Base-by-base conservation (phyloP, 768 basidiomycete genomes). In the Suillus paluster region DNA sequence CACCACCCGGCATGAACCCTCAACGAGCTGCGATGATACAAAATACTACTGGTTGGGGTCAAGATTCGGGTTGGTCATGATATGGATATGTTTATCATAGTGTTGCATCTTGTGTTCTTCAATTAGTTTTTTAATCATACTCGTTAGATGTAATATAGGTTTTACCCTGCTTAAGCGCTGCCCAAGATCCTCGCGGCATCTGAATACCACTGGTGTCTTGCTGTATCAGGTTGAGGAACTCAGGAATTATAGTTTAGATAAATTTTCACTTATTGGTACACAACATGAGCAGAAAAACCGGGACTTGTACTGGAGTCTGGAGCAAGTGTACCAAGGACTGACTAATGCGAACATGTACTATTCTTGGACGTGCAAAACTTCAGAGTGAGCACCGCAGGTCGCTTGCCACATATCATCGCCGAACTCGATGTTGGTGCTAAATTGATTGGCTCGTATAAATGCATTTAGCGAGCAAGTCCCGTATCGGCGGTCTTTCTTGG, bases 11-110 rank as follows among this genome's bases (percentile, higher is more conserved):
- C 61, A 71, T 91, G 78, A 87, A 91, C 68, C 85, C 88, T 48
- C 82, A 82, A 57, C 86, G 89, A 45, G 84, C 89, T 33, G 84
- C 88, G 17, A 81, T 88, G 81, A 81, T 91, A 57, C 87, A 89
- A 68, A 78, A 82, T 55, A 68, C 71, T 2, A 73, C 71, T 9
- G 74, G 78, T 41, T 81, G 79, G 79, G 70, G 70, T 36, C 55
- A 68, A 42, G 64, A 75, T 10, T 71, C 75, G 9, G 73, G 76
- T 58, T 81, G 75, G 71, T 69, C 46, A 58, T 60, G 62, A 58
- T n/a, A n/a, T n/a, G n/a, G n/a, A n/a, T n/a, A n/a, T 68, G 68
- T 64, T 23, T 54, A 61, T 64, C 59, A 58, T 60, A 41, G 58
- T 49, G 57, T 66, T 64, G 41, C 38, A 66, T 62, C 57, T 66